Base-by-base conservation (phyloP, 768 basidiomycete species). In the Suillus brevipes region DNA sequence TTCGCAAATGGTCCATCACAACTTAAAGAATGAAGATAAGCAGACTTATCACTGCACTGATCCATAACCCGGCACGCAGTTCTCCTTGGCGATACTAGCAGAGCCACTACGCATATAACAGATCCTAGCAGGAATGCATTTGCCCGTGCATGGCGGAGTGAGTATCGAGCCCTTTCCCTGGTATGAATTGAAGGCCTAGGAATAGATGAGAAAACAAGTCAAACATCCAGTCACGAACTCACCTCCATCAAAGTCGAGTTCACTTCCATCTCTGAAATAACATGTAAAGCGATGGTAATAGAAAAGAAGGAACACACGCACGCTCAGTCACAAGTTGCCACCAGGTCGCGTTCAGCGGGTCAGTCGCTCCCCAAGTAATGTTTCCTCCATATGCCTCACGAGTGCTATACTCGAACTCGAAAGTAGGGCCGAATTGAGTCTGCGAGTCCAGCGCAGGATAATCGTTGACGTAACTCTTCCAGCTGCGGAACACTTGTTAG, bases 271-370 rank as follows among this genome's bases (percentile, higher is more conserved):
- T 84, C 88, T 87, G 64, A 61, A 43, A 28, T 14, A 28, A 31
- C 12, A 37, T 6, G 63, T 50, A 68, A 45, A 65, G 53, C 28
- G n/a, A 42, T 8, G 43, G 36, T 58, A 60, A 4, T 60, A 25
- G 38, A 59, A 28, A 36, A 37, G 34, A 57, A 9, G 5, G 20
- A 28, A 38, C 40, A 42, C 65, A 77, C 82, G 67, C 63, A 87
- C 89, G 83, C 77, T 91, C 89, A 12, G 91, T 92, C 49, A 92
- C 89, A 55, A 75, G 83, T 69, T 92, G 91, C 91, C 91, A 92
- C 87, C 89, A 92, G 12, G 91, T 92, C 8, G 89, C 89, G 66
- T 92, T 92, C 66, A 93, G 75, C 0, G 91, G 91, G 71, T 90
- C 90, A 62, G 81, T 79, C 3, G 77, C 72, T 34, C 81, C 78